Conservation (phyloP, 768 basidiomycete genomes). For the Pisolithus microcarpus region DNA sequence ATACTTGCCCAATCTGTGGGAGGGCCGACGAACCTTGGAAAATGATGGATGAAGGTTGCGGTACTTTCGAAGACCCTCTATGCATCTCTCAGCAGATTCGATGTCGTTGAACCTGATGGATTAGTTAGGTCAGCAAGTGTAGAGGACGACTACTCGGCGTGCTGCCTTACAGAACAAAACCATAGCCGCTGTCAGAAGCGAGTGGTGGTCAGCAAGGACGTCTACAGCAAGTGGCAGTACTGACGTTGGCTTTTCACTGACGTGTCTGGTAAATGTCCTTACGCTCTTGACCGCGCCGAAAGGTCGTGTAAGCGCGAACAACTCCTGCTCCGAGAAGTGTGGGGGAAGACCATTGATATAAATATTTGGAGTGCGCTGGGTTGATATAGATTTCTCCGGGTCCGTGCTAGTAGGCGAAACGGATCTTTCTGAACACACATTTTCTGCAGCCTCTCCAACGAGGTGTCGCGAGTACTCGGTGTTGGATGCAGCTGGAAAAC, state of each 20-base stretch:
- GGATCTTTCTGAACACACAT: slow-evolving; percentile 7
- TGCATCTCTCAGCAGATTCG: slow-evolving; percentile 68
- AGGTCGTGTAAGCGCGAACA: slow-evolving; percentile 63
- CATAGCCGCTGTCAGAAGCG: slow-evolving; percentile 51
- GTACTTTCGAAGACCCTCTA: slow-evolving; percentile 59
- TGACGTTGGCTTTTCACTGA: slow-evolving; percentile 59
- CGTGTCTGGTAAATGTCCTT: slow-evolving; percentile 76
- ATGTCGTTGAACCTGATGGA: slow-evolving; percentile 55
- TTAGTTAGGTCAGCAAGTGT: not conserved
- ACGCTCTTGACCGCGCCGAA: slow-evolving; percentile 74
- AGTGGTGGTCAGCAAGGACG: slow-evolving; percentile 4
- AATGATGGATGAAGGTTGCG: slow-evolving; percentile 81
- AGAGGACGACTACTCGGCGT: not conserved
- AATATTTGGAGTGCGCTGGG: slow-evolving; percentile 58
- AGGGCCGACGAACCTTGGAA: slow-evolving; percentile 53
- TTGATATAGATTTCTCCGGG: slow-evolving; percentile 9
- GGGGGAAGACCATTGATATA: slow-evolving; percentile 87
- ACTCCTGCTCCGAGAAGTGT: slow-evolving; percentile 73
- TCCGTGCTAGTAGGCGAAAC: slow-evolving; percentile 6
- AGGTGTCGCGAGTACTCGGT: slow-evolving; percentile 9
- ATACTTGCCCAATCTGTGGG: not conserved
- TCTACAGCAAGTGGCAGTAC: slow-evolving; percentile 14
- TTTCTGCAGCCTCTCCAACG: not conserved
- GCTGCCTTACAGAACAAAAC: slow-evolving; percentile 61
- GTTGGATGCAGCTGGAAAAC: slow-evolving; percentile 11